phyloP scores from a whole-genome alignment of 345 rosid species.

The Raphanus raphanistrum region DNA sequence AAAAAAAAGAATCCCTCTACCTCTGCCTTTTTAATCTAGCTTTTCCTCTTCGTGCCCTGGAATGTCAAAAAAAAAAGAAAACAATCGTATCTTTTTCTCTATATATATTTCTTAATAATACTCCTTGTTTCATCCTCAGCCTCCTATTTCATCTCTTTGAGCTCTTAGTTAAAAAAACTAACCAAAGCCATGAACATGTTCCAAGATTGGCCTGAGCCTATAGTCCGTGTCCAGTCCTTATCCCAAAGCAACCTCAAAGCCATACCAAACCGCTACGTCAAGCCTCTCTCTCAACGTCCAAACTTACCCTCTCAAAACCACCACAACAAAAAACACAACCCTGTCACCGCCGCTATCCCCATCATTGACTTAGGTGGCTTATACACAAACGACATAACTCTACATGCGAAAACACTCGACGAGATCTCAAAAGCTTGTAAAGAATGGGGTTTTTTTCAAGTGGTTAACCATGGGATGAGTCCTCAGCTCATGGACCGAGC shows the following conservation, averaged over 20 bases:
- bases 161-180: neutral
- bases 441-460: slow-evolving; percentile 88
- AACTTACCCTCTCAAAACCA: slow-evolving; percentile 16
- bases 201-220: slow-evolving; percentile 93
- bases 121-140: slow-evolving; percentile 3
- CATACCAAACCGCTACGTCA: slow-evolving; percentile 75
- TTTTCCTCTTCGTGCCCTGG: neutral
- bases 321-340: slow-evolving; percentile 5
- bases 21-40: neutral
- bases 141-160: slow-evolving; percentile 17
- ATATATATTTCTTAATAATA: slow-evolving; percentile 4
- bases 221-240: slow-evolving; percentile 87
- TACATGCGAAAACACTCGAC: slow-evolving; percentile 23
- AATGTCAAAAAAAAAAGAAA: no score
- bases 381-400: slow-evolving; percentile 24
- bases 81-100: neutral
- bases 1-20: neutral
- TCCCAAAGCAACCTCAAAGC: slow-evolving; percentile 50
- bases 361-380: slow-evolving; percentile 60
- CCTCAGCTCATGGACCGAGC: slow-evolving; percentile 62
- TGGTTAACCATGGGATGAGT: slow-evolving; percentile 72
- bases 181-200: slow-evolving; percentile 43
- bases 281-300: slow-evolving; percentile 65
- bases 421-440: slow-evolving; percentile 59
- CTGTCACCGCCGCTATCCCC: slow-evolving; percentile 49